Evolutionary conservation across 2,329 filamentous ascomycete genomes (phyloP).

Genomic region (Neopestalotiopsis sp.): DNA sequence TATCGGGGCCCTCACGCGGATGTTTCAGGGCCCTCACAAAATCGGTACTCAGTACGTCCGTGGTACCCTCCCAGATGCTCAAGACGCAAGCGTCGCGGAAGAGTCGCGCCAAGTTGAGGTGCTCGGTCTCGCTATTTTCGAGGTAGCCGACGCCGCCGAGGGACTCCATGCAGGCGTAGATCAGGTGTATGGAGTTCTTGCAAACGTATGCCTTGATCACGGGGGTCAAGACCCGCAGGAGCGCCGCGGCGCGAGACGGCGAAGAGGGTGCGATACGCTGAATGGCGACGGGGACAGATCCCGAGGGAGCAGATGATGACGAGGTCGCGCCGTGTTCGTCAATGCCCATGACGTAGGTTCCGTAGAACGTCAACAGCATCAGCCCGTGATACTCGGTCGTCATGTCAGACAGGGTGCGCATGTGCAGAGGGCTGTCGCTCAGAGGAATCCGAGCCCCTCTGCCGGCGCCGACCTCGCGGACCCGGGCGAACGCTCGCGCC

Average conservation of each 20-base stretch:
- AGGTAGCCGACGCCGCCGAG: conserved; percentile 72
- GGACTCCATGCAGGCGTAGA: conserved; percentile 66
- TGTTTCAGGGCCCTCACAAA: conserved; percentile 54
- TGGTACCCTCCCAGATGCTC: conserved; percentile 72
- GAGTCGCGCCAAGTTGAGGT: conserved; percentile 69
- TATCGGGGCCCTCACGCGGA: conserved; percentile 39
- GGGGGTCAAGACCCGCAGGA: conserved; percentile 64
- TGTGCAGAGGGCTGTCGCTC: conserved; percentile 47
- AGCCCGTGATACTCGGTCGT: conserved; percentile 48
- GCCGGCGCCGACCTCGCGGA: conserved; percentile 46
- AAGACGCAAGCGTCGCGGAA: conserved; percentile 68
- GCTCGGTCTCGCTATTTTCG: conserved; percentile 63
- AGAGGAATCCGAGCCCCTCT: conserved; percentile 39
- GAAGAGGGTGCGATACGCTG: conserved; percentile 20
- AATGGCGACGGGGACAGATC: background rate
- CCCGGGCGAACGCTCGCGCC: conserved; percentile 51
- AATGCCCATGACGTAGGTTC: conserved; percentile 48
- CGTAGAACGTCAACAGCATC: conserved; percentile 31
- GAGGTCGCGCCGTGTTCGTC: conserved; percentile 21
- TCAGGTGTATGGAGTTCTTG: conserved; percentile 51
- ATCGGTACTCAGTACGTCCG: conserved; percentile 68
- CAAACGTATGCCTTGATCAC: conserved; percentile 64
- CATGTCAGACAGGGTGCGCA: conserved; percentile 50
- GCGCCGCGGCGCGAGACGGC: conserved; percentile 23
- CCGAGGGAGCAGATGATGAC: background rate